Evolutionary conservation across 208 protist species (phyloP).

Genomic region (Trypanosoma theileri): DNA sequence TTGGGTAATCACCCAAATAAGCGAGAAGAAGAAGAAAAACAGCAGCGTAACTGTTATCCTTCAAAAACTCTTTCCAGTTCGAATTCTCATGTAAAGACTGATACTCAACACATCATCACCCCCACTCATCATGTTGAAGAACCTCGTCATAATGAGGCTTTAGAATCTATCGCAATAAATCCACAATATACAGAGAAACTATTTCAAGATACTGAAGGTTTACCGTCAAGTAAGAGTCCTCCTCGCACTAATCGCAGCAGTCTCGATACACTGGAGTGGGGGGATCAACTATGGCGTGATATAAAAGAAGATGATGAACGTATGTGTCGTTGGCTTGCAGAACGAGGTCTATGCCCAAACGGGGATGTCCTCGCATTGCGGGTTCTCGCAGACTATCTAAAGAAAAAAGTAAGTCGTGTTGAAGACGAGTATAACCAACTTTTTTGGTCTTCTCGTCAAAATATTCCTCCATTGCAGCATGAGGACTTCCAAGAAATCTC

Average conservation of each 20-base stretch:
- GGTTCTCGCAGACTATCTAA: conserved; percentile 25
- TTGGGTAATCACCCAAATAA: too few relatives aligned
- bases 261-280: conserved; percentile 18
- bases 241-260: neutral
- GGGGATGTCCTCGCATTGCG: conserved; percentile 1
- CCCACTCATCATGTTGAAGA: neutral
- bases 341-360: neutral
- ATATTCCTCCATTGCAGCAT: neutral
- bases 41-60: neutral
- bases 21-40: too few relatives aligned
- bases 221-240: neutral
- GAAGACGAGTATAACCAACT: conserved; percentile 18
- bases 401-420: conserved; percentile 19
- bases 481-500: neutral
- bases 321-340: conserved; percentile 15
- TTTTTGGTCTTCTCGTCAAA: conserved; percentile 18
- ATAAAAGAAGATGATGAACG: conserved; percentile 15
- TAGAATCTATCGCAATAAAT: neutral
- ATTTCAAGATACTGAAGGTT: neutral
- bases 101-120: neutral
- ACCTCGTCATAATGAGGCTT: conserved; percentile 2
- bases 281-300: neutral
- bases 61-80: neutral
- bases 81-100: neutral
- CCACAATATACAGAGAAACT: neutral